Percentiles rank a stretch among this genome's conserved stretches.
Evolutionary conservation across 345 rosid genomes (phyloP).

Genomic region (Gossypium herbaceum): DNA sequence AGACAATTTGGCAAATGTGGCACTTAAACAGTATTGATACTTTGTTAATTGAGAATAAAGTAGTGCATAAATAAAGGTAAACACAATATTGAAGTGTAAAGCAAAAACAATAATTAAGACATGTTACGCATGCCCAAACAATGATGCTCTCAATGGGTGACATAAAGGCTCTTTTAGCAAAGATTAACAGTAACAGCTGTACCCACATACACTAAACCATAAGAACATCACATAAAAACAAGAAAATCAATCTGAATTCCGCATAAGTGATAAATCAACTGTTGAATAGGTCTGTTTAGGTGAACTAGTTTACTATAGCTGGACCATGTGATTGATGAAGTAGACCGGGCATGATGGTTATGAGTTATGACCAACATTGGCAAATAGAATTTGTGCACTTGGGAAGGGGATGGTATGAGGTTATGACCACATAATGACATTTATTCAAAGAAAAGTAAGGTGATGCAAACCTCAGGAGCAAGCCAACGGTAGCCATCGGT

Average conservation of each 20-base stretch:
- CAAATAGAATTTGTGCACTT: background rate
- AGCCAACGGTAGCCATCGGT: constrained; percentile 98
- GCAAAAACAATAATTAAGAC: constrained; percentile 38
- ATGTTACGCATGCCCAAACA: constrained; percentile 46
- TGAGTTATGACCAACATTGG: background rate
- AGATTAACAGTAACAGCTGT: constrained; percentile 19
- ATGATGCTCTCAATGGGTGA: constrained; percentile 33
- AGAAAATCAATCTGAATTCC: background rate
- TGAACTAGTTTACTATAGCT: constrained; percentile 1
- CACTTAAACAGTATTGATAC: constrained; percentile 19
- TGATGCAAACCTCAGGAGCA: constrained; percentile 84
- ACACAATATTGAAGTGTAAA: constrained; percentile 30
- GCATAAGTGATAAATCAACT: background rate
- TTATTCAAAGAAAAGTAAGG: constrained; percentile 9
- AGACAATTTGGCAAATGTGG: constrained; percentile 24
- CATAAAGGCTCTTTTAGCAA: constrained; percentile 32
- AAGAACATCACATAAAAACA: constrained; percentile 12
- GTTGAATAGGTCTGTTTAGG: constrained; percentile 9
- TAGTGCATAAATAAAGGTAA: constrained; percentile 31
- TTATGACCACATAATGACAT: constrained; percentile 1
- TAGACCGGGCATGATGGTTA: background rate
- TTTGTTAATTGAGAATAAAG: constrained; percentile 23
- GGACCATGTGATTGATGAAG: background rate
- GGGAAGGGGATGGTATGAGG: background rate
- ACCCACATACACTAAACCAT: constrained; percentile 30